Conservation (phyloP, 148 eudicot genomes). For the Vaccinium vitisidaea region DNA sequence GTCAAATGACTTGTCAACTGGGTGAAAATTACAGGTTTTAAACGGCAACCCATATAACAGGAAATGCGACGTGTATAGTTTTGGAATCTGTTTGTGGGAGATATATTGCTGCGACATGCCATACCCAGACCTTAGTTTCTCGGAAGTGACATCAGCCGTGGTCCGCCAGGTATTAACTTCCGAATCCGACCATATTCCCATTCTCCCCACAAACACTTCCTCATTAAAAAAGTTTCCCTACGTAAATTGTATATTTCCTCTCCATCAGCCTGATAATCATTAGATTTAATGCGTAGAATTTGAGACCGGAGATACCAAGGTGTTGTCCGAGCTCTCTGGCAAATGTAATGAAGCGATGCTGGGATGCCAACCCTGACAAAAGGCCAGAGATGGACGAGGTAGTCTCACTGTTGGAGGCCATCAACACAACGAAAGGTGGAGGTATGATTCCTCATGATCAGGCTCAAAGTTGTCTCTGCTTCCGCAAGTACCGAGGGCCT, state of each 20-base stretch:
- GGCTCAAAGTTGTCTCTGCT: conserved; percentile 80
- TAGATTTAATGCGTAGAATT: conserved; percentile 45
- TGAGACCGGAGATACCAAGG: conserved; percentile 95
- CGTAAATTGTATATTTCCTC: not conserved
- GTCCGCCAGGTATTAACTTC: conserved; percentile 75
- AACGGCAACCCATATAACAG: conserved; percentile 92
- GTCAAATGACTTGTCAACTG: conserved; percentile 13
- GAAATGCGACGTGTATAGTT: conserved; percentile 95
- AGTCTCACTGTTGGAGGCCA: conserved; percentile 79
- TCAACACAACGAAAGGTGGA: conserved; percentile 92
- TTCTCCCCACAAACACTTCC: not conserved
- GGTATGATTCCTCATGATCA: conserved; percentile 96
- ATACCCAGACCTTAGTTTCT: conserved; percentile 97
- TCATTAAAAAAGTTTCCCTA: not conserved
- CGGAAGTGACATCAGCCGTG: conserved; percentile 95
- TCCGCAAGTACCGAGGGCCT: conserved; percentile 83
- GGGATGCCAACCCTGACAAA: conserved; percentile 97
- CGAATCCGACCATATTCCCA: not conserved
- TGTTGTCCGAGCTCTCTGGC: conserved; percentile 94
- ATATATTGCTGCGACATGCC: conserved; percentile 99
- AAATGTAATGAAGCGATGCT: conserved; percentile 91
- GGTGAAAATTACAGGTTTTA: conserved; percentile 59
- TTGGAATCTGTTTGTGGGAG: conserved; percentile 96
- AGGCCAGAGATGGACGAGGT: conserved; percentile 98
- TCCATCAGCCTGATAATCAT: conserved; percentile 4